Evolutionary conservation across 2,329 filamentous ascomycete species (phyloP).

Genomic region (Fusarium pseudocircinatum): DNA sequence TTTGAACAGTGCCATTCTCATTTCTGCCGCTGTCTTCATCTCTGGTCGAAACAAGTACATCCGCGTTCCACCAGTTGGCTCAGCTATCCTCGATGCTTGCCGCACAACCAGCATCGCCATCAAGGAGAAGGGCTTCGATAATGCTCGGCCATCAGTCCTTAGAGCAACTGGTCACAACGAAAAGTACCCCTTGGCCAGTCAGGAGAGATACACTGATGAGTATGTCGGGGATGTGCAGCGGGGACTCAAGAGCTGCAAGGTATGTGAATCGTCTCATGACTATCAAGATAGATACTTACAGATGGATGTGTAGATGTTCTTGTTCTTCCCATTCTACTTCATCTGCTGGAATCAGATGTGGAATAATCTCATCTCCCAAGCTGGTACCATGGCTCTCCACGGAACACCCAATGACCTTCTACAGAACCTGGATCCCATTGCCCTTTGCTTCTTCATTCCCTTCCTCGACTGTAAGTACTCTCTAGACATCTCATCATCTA

Average conservation of each 20-base stretch:
- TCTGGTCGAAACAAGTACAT: conserved; percentile 1
- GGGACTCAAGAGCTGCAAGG: conserved; percentile 12
- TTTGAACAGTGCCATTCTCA: not conserved
- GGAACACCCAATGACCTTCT: conserved; percentile 1
- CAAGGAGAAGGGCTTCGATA: not conserved
- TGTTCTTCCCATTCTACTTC: conserved; percentile 10
- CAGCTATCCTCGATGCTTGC: not conserved
- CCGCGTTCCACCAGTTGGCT: not conserved
- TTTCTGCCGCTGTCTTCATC: not conserved
- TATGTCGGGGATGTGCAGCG: conserved; percentile 1
- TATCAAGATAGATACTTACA: not conserved
- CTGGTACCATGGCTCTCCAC: not conserved
- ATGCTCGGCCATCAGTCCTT: not conserved
- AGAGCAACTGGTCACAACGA: not conserved
- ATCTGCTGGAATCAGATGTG: conserved; percentile 13
- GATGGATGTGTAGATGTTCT: not conserved
- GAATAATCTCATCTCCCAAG: conserved; percentile 4
- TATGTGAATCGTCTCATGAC: rapidly evolving
- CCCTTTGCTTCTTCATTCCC: conserved; percentile 5
- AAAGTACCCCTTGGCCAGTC: not conserved
- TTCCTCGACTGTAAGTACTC: not conserved
- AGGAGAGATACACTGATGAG: not conserved
- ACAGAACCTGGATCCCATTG: not conserved
- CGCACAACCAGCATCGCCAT: not conserved
- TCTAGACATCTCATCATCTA: rapidly evolving